These are phyloP conservation scores for Trichoderma guizhouense DNA, from an alignment of 2,329 filamentous ascomycete species.

Conservation along the genomic window DNA sequence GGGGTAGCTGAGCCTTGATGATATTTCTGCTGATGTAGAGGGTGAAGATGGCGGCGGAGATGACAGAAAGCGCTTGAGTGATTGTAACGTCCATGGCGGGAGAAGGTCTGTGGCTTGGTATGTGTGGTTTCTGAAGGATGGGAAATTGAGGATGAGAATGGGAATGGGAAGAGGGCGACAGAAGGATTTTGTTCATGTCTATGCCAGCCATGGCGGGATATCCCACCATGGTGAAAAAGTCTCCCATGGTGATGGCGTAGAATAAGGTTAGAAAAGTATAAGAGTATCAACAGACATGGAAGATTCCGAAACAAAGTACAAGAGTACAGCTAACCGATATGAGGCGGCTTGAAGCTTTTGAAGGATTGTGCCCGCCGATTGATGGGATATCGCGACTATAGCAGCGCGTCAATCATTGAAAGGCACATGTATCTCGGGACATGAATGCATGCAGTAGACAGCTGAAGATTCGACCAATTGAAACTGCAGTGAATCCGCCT, in stretches of 20 bases:
- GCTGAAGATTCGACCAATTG: background rate
- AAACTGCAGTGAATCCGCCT: background rate
- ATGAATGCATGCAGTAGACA: background rate
- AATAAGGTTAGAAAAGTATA: background rate
- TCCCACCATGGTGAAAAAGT: background rate
- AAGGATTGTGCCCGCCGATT: rapidly evolving
- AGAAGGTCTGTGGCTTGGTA: background rate
- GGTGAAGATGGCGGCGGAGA: conserved; percentile 30
- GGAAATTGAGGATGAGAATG: background rate
- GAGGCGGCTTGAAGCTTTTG: background rate
- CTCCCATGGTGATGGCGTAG: background rate
- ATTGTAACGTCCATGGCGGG: conserved; percentile 21
- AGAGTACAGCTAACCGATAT: no score
- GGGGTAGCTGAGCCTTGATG: conserved; percentile 33
- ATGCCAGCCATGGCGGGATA: background rate
- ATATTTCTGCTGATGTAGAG: conserved; percentile 29
- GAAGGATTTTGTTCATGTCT: background rate
- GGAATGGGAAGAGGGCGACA: background rate
- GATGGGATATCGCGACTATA: background rate
- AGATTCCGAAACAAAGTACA: background rate
- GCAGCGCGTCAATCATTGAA: background rate
- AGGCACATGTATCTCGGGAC: background rate
- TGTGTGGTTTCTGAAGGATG: background rate
- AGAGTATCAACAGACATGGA: background rate
- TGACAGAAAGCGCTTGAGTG: conserved; percentile 22